phyloP scores from a whole-genome alignment of 1,139 yeast genomes.

The Meyerozyma athensensis region DNA sequence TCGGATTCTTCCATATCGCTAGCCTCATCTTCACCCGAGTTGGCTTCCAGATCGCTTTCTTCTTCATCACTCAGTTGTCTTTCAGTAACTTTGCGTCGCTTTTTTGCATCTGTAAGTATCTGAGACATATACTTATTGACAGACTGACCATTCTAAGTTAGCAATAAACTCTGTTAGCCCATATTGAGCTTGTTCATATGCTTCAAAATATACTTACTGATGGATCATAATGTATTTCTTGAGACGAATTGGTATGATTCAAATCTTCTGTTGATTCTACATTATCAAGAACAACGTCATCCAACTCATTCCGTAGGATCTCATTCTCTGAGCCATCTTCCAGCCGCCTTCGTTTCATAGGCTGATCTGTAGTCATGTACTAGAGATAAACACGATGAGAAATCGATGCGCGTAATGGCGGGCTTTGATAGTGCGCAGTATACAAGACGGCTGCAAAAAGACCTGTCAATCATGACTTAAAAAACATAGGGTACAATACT shows the following conservation, averaged over 20 bases:
- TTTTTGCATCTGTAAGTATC: conserved; percentile 9
- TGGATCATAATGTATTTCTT: no score
- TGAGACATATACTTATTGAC: conserved; percentile 14
- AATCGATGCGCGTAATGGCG: no score
- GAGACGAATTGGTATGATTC: background rate
- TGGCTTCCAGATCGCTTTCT: conserved; percentile 3
- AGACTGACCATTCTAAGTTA: conserved; percentile 11
- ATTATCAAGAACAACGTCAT: background rate
- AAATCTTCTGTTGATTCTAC: background rate
- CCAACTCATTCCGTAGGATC: background rate
- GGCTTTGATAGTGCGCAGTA: no score
- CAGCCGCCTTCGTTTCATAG: conserved; percentile 1
- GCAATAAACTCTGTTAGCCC: no score
- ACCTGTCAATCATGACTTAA: no score
- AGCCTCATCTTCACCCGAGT: conserved; percentile 4
- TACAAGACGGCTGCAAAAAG: no score
- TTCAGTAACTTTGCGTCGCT: conserved; percentile 8
- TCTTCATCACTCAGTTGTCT: conserved; percentile 2
- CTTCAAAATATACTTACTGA: background rate
- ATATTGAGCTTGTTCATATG: background rate
- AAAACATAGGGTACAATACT: no score
- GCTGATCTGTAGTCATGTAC: background rate
- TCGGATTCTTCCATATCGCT: background rate
- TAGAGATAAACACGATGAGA: background rate
- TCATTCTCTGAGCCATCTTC: background rate